Evolutionary conservation across 352 stramenopile genomes (phyloP).

Genomic region (Phytophthora hybrid): DNA sequence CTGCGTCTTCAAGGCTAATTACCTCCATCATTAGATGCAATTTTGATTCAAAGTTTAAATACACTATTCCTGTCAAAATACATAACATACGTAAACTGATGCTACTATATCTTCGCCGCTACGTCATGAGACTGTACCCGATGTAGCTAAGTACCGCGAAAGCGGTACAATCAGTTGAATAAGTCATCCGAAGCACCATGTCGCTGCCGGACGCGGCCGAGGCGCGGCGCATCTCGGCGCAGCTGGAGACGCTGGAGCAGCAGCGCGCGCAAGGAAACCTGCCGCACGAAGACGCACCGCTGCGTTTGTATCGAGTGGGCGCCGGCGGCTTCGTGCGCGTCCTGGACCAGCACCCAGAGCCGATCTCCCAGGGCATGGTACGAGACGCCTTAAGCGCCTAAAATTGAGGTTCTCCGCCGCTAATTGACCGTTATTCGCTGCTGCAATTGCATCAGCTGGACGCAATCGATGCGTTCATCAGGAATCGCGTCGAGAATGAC

Average conservation of each 20-base stretch:
- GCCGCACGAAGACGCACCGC: constrained; percentile 24
- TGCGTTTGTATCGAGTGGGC: constrained; percentile 54
- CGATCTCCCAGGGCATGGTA: constrained; percentile 66
- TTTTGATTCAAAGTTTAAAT: too few relatives aligned
- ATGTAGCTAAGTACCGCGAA: constrained; percentile 12
- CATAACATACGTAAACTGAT: too few relatives aligned
- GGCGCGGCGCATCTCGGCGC: constrained; percentile 44
- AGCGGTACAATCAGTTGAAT: constrained; percentile 16
- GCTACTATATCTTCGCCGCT: too few relatives aligned
- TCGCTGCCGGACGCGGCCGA: constrained; percentile 33
- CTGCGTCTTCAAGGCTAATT: not conserved
- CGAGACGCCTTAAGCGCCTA: not conserved
- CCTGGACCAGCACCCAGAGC: constrained; percentile 61
- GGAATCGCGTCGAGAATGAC: constrained; percentile 2
- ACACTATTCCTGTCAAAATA: too few relatives aligned
- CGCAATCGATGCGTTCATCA: constrained; percentile 50
- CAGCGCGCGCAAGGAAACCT: constrained; percentile 37
- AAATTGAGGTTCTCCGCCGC: constrained; percentile 8
- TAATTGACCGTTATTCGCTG: constrained; percentile 22
- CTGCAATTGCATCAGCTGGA: constrained; percentile 38
- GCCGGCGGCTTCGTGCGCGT: constrained; percentile 67
- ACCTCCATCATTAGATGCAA: not conserved
- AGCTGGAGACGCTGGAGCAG: constrained; percentile 42
- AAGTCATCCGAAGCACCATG: constrained; percentile 16
- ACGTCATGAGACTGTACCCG: too few relatives aligned